Base-by-base conservation (phyloP, 495 filamentous ascomycete species). In the Penicillium robsamsonii region DNA sequence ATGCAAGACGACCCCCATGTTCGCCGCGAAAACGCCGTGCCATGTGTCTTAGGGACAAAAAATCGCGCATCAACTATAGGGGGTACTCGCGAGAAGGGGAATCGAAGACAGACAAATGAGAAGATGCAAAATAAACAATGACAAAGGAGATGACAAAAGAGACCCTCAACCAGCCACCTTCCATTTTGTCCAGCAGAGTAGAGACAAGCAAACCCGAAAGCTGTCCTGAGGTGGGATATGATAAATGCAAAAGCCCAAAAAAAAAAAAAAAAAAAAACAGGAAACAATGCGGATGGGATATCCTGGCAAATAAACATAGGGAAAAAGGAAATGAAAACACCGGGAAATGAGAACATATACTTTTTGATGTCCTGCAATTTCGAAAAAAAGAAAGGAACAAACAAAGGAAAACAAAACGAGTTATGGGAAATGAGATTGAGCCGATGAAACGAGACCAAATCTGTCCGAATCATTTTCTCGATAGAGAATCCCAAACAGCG, bases 11-110 rank as follows among this genome's bases (percentile, higher is more conserved):
- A 49, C 50, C 48, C 55, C 57, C 40, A 54, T 61, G 38, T 49
- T 58, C 40, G 50, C 57, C 59, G 43, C 60, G 45, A 58, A 68
- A 68, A 68, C 65, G 65, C 65, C 65, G 22, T 60, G 57, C 62
- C 57, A 63, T 61, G 57, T 38, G 8, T 61, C 51, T 58, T 57
- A 13, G 61, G 45, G 30, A 47, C 58, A 53, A 52, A 53, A 50
- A 55, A 55, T 60, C 50, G 35, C 50, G 50, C 50, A 52, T 30
- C 24, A 68, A 62, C 60, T 60, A 31, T 56, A 66, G 48, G 65
- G 59, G 59, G 65, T 63, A 68, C 55, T 68, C 62, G 65, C 65
- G 40, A 57, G 47, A 54, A 64, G 29, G 44, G 46, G 40, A 53
- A 53, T 40, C 55, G 42, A 24, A 38, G 22, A 46, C 9, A 31